phyloP scores from a whole-genome alignment of 2,329 filamentous ascomycete species.

The Sclerotinia subarctica region DNA sequence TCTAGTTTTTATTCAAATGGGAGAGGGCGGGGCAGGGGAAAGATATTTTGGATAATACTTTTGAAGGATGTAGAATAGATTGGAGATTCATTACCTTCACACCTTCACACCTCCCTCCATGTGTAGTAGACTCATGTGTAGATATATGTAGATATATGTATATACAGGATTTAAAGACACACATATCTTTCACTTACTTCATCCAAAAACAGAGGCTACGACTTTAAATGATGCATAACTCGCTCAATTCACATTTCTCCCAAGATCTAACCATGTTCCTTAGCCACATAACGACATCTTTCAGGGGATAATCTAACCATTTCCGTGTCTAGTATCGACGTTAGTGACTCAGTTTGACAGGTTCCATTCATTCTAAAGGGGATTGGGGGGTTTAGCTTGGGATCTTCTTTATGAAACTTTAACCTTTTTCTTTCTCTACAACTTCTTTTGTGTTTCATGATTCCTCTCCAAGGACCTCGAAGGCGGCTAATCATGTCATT shows the following conservation, averaged over 20 bases:
- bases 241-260: not conserved
- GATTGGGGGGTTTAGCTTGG: not conserved
- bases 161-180: not conserved
- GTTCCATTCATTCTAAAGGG: not conserved
- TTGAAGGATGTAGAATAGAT: not conserved
- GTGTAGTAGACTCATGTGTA: too few species aligned
- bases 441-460: not conserved
- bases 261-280: conserved; percentile 5
- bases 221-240: not conserved
- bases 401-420: not conserved
- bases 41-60: not conserved
- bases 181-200: not conserved
- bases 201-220: not conserved
- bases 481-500: not conserved
- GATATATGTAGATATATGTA: not conserved
- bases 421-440: not conserved
- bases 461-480: too few species aligned
- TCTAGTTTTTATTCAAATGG: too few species aligned
- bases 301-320: not conserved
- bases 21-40: not conserved
- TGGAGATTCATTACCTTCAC: too few species aligned
- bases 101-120: too few species aligned
- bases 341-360: not conserved
- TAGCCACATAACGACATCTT: conserved; percentile 9
- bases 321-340: not conserved